phyloP scores from a whole-genome alignment of 805 yeast species.

The Candida namnaoensis region DNA sequence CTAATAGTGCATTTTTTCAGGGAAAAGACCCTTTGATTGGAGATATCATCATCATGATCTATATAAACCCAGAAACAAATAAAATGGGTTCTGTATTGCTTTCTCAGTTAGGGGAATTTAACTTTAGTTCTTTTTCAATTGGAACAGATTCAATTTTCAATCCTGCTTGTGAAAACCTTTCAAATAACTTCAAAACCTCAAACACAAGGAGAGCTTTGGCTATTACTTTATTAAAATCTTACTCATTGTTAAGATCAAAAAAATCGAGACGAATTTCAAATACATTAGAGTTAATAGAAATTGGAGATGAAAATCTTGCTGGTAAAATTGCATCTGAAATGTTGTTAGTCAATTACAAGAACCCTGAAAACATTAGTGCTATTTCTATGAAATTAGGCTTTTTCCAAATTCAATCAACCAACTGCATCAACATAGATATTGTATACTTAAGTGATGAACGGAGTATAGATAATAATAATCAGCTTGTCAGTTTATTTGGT shows the following conservation, averaged over 20 bases:
- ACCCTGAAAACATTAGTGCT: conserved; percentile 52
- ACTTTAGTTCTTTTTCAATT: conserved; percentile 49
- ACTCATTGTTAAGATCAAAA: conserved; percentile 24
- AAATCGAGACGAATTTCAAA: no score
- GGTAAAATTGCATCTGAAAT: conserved; percentile 70
- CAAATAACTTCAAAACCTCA: conserved; percentile 36
- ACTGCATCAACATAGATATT: conserved; percentile 61
- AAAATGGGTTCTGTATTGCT: conserved; percentile 46
- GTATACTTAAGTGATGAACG: conserved; percentile 50
- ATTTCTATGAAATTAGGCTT: conserved; percentile 49
- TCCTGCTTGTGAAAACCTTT: conserved; percentile 70
- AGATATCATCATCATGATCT: conserved; percentile 38
- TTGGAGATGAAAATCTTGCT: conserved; percentile 77
- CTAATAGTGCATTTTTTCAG: conserved; percentile 41
- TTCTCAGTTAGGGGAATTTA: conserved; percentile 59
- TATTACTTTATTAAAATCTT: conserved; percentile 60
- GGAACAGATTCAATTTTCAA: conserved; percentile 57
- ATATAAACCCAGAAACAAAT: conserved; percentile 34
- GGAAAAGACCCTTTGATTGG: conserved; percentile 41
- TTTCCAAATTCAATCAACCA: conserved; percentile 36
- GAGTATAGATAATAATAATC: conserved; percentile 61
- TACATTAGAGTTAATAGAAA: no score
- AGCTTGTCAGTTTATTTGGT: conserved; percentile 68
- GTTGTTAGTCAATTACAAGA: conserved; percentile 38
- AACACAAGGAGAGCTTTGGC: conserved; percentile 73